Base-by-base conservation (phyloP, 352 stramenopile species). In the Phytopythium helicoides region DNA sequence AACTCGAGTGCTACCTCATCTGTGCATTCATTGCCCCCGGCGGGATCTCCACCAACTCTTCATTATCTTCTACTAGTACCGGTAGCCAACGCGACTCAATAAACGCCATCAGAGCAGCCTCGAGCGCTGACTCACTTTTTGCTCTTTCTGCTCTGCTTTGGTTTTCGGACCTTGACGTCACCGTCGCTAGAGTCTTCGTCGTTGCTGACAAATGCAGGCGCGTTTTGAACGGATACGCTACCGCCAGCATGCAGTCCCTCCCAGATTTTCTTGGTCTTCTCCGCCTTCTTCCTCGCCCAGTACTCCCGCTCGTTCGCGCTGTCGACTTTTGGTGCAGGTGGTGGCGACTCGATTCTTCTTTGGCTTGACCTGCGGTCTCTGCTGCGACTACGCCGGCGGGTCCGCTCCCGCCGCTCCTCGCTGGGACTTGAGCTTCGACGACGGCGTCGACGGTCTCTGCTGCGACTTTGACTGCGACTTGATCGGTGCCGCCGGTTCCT, bases 201-300 rank as follows among this genome's bases (percentile, higher is more conserved):
- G 12, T 70, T 74, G 28, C 22, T 66, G 36, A 51, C 64, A 31
- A 86, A 87, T 39, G 58, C 58, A 1, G 74, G 73, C 5, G 73
- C 74, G 18, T 84, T 84, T 35, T 78, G 66, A 33, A 84, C 64
- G 5, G 66, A 72, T 42, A 83, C 64, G 26, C 59, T 75, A 21
- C 52, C 60, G 40, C 63, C 61, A 10, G 60, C 46, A 28, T 81
- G 55, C 47, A 84, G 41, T 3, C 70, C 69, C 52, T 78, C 62
- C 78, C 78, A 87, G 0, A 87, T 63, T 25, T 75, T 64, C 11
- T 65, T 62, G 2, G 71, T 85, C 56, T 75, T 78, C 38, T 73
- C 66, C 15, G 66, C 68, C 55, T 89, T 89, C 58, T 84, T 85
- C 25, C 34, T 28, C 11, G 73, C 73, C 78, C 78, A 89, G 25